A percentile compares a stretch with the other conserved stretches of the same genome.
Conservation (phyloP, 768 basidiomycete species). For the Leccinum incarnatum region DNA sequence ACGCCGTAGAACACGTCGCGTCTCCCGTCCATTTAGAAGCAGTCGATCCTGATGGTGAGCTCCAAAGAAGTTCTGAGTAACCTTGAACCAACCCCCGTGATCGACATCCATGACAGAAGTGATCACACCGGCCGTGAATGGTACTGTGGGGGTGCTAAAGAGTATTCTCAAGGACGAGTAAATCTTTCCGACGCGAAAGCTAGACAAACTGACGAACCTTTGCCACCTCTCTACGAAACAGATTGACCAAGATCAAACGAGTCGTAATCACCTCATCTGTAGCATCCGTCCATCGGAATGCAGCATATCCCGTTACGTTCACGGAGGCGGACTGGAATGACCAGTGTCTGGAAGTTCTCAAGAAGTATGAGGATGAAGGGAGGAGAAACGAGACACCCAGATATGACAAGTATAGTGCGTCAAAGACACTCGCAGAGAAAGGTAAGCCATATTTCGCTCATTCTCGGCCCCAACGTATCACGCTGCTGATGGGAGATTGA, state of each 20-base stretch:
- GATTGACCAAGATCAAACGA: slow-evolving; percentile 52
- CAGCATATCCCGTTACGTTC: slow-evolving; percentile 31
- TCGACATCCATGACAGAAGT: slow-evolving; percentile 41
- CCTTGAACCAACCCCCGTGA: background rate
- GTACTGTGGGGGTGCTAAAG: slow-evolving; percentile 62
- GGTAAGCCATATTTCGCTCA: slow-evolving; percentile 27
- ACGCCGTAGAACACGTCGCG: slow-evolving; percentile 68
- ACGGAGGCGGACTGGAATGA: slow-evolving; percentile 45
- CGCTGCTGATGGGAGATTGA: background rate
- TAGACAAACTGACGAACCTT: background rate
- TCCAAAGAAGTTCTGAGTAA: background rate
- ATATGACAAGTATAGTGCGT: slow-evolving; percentile 50
- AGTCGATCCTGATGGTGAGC: slow-evolving; percentile 41
- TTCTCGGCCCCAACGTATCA: background rate
- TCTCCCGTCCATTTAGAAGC: slow-evolving; percentile 55
- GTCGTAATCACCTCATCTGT: slow-evolving; percentile 67
- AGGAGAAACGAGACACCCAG: slow-evolving; percentile 34
- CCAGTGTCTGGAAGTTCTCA: slow-evolving; percentile 36
- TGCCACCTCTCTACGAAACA: background rate
- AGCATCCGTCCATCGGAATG: slow-evolving; percentile 42
- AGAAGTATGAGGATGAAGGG: slow-evolving; percentile 48
- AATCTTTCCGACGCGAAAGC: background rate
- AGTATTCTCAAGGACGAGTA: slow-evolving; percentile 56
- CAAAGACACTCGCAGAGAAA: slow-evolving; percentile 65
- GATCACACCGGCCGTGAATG: slow-evolving; percentile 68